Conservation (phyloP, 108 stramenopile genomes). For the Hondaea fermentalgiana region DNA sequence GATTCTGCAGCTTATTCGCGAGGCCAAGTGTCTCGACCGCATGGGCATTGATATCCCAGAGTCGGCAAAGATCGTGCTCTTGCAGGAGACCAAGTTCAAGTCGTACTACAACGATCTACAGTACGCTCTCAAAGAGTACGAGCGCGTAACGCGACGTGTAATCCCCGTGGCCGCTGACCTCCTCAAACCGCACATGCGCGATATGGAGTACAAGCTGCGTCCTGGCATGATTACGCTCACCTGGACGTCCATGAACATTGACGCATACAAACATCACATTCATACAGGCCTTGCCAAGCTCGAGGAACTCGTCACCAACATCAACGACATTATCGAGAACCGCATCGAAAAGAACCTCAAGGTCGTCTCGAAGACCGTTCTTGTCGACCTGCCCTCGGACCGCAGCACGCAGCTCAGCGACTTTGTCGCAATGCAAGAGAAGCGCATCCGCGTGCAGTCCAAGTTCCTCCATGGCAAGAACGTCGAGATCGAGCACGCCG, state of each 20-base stretch:
- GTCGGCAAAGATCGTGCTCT: conserved; percentile 69
- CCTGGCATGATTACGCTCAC: conserved; percentile 85
- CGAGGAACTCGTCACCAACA: conserved; percentile 68
- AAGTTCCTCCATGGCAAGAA: conserved; percentile 73
- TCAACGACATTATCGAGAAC: conserved; percentile 82
- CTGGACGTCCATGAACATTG: conserved; percentile 88
- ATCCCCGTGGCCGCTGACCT: conserved; percentile 71
- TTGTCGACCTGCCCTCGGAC: conserved; percentile 73
- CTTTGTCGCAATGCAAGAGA: conserved; percentile 72
- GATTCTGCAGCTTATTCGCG: conserved; percentile 77
- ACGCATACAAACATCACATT: conserved; percentile 68
- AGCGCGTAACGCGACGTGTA: conserved; percentile 65
- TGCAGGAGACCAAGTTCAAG: conserved; percentile 83
- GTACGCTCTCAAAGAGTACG: conserved; percentile 74
- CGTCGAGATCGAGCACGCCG: conserved; percentile 74
- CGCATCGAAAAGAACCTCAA: conserved; percentile 82
- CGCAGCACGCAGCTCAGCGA: conserved; percentile 73
- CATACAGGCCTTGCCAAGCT: conserved; percentile 62
- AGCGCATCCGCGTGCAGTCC: conserved; percentile 56
- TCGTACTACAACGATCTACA: conserved; percentile 68
- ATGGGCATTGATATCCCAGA: conserved; percentile 82
- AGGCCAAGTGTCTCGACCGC: conserved; percentile 76
- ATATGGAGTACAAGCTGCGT: conserved; percentile 80
- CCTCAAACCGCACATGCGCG: conserved; percentile 68
- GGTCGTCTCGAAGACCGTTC: conserved; percentile 66